Evolutionary conservation across 768 basidiomycete genomes (phyloP), one percentile per base, ranked within the genome.

Genomic region (Phylloporus sp.): DNA sequence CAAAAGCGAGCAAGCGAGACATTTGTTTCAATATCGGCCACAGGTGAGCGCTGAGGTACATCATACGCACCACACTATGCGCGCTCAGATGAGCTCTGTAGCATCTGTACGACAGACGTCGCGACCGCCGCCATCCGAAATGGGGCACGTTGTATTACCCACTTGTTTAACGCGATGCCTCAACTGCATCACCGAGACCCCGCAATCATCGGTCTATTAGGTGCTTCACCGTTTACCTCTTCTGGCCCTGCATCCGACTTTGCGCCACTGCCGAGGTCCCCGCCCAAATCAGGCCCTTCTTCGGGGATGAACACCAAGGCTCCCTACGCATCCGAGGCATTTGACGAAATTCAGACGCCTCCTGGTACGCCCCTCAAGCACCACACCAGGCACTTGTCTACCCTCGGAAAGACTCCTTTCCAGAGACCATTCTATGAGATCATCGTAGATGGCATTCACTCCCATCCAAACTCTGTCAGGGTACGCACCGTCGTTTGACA

Each of bases 161-260:
- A 95, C 69, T 74, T 95, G 23, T 94, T 92, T 82, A 95, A 95
- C 58, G 90, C 91, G 7, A 93, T 93, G 91, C 88, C 88, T 13
- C 88, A 88, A 60, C 69, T 91, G 34, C 88, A 95, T 65, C 92
- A 95, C 65, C 80, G 93, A 29, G 91, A 94, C 65, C 92, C 93
- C 11, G 89, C 89, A 11, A 91, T 95, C 62, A 91, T 95, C 50
- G 93, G 93, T 24, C 77, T 95, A 8, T 71, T 95, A 47, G 91
- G 91, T 24, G 80, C 90, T 35, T 86, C 85, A 13, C 87, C 85
- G 2, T 78, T 81, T 61, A 69, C 82, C 32, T 76, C 76, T 22
- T 72, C 76, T 6, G 68, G 68, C 0, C 67, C 72, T 47, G 70
- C 75, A 3, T 70, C 72, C 15, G 58, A 59, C 47, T 49, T 61